A percentile compares a stretch with the other conserved stretches of the same genome.
Evolutionary conservation across 2,329 filamentous ascomycete species (phyloP).

Genomic region (Alternaria sp.): DNA sequence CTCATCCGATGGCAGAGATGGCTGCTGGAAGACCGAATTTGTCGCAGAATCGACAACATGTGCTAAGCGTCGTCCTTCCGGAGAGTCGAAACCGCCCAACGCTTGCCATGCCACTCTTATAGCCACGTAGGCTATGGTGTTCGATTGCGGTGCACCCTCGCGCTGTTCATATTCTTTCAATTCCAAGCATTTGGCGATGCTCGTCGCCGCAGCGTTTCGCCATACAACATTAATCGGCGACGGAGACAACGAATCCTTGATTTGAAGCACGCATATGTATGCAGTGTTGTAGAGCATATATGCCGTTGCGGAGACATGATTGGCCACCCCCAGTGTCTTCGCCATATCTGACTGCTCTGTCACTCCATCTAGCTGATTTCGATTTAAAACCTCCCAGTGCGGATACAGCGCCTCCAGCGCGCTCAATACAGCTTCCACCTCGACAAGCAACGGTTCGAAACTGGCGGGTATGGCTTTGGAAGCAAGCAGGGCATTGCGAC

Average conservation of each 20-base stretch:
- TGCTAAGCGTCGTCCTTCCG: slow-evolving; percentile 33
- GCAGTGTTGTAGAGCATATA: slow-evolving; percentile 40
- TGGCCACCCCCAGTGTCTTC: slow-evolving; percentile 26
- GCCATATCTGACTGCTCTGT: slow-evolving; percentile 13
- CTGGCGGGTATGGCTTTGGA: not conserved
- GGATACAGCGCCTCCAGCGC: slow-evolving; percentile 21
- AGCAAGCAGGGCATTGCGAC: slow-evolving; percentile 15
- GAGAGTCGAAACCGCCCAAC: slow-evolving; percentile 33
- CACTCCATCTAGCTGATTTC: slow-evolving; percentile 10
- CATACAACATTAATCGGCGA: slow-evolving; percentile 22
- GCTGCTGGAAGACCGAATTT: slow-evolving; percentile 19
- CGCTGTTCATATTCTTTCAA: slow-evolving; percentile 26
- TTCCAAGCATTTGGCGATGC: slow-evolving; percentile 33
- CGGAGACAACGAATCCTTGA: slow-evolving; percentile 29
- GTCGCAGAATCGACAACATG: slow-evolving; percentile 18
- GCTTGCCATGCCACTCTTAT: slow-evolving; percentile 40
- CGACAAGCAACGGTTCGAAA: slow-evolving; percentile 15
- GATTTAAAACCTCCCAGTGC: slow-evolving; percentile 27
- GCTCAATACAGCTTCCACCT: slow-evolving; percentile 12
- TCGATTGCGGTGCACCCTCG: slow-evolving; percentile 22
- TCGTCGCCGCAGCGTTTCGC: slow-evolving; percentile 29
- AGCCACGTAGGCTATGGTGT: slow-evolving; percentile 37
- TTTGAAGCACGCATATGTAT: slow-evolving; percentile 30
- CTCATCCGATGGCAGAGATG: not conserved
- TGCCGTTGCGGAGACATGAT: slow-evolving; percentile 31